Percentiles rank a stretch among this genome's conserved stretches.
phyloP scores from a whole-genome alignment of 306 rosid species.

The Vigna radiata region DNA sequence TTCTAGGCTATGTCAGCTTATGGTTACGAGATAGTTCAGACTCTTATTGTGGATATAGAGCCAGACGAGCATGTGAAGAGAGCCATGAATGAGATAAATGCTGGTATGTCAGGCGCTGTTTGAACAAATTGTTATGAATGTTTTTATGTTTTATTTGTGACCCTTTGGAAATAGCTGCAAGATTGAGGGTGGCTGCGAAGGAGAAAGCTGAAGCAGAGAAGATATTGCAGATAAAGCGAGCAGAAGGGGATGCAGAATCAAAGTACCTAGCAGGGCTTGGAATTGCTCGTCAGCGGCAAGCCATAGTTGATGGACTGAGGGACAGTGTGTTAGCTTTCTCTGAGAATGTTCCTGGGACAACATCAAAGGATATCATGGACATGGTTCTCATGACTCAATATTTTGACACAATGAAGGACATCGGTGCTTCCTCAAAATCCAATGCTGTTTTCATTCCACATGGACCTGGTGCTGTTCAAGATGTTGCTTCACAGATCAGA shows the following conservation, averaged over 20 bases:
- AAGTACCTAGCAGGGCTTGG: constrained; percentile 8
- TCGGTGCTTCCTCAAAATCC: constrained; percentile 81
- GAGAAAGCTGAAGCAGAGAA: constrained; percentile 5
- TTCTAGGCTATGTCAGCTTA: constrained; percentile 84
- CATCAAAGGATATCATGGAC: constrained; percentile 90
- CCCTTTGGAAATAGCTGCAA: neutral
- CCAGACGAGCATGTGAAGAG: constrained; percentile 59
- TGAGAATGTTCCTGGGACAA: constrained; percentile 80
- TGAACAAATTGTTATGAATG: too few species aligned
- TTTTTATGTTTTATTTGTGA: too few species aligned
- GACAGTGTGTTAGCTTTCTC: constrained; percentile 87
- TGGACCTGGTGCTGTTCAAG: constrained; percentile 84
- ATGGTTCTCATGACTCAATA: constrained; percentile 90
- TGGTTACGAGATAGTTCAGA: constrained; percentile 18
- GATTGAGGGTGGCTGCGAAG: neutral
- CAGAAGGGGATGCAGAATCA: constrained; percentile 7
- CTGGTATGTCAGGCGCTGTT: constrained; percentile 70
- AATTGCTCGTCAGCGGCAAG: constrained; percentile 1
- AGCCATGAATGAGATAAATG: constrained; percentile 92
- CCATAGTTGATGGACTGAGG: constrained; percentile 78
- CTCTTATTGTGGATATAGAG: constrained; percentile 18
- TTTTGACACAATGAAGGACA: constrained; percentile 91
- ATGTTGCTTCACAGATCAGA: constrained; percentile 77
- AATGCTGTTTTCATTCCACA: constrained; percentile 83
- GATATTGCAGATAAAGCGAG: neutral